phyloP scores from a whole-genome alignment of 805 yeast genomes.

The Candida tallmaniae region DNA sequence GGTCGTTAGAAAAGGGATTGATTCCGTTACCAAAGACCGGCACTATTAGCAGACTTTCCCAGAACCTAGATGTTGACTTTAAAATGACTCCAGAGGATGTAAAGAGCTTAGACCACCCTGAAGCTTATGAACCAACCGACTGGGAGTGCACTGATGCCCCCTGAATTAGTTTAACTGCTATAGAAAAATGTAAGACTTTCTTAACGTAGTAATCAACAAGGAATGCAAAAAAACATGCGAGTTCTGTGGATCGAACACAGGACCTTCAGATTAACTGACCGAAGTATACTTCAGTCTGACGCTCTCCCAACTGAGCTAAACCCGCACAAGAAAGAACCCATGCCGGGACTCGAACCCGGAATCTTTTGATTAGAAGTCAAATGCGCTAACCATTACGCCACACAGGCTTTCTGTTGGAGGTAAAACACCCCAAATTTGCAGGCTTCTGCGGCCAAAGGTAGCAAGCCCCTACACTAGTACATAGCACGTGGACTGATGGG shows the following conservation, averaged over 20 bases:
- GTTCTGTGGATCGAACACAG: slow-evolving; percentile 79
- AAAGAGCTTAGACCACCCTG: slow-evolving; percentile 23
- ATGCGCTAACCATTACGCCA: slow-evolving; percentile 68
- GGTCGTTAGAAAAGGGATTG: slow-evolving; percentile 47
- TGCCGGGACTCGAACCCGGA: slow-evolving; percentile 61
- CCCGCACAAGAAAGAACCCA: slow-evolving; percentile 31
- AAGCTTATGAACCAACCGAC: slow-evolving; percentile 65
- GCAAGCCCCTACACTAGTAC: too few species aligned
- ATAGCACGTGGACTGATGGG: too few species aligned
- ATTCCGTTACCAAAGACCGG: slow-evolving; percentile 33
- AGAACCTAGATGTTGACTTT: slow-evolving; percentile 23
- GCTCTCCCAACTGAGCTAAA: slow-evolving; percentile 37
- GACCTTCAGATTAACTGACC: slow-evolving; percentile 57
- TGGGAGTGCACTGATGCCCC: slow-evolving; percentile 71
- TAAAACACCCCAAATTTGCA: too few species aligned
- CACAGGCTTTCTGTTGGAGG: too few species aligned
- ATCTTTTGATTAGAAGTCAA: slow-evolving; percentile 65
- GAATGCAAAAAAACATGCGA: slow-evolving; percentile 42
- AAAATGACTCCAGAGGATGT: slow-evolving; percentile 24
- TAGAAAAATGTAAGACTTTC: too few species aligned
- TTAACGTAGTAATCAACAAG: too few species aligned
- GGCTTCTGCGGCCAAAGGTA: too few species aligned
- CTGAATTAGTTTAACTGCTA: too few species aligned
- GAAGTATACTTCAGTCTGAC: slow-evolving; percentile 27
- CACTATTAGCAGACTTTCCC: slow-evolving; percentile 18